A percentile compares a stretch with the other conserved stretches of the same genome.
Evolutionary conservation across 257 asterid species (phyloP).

Genomic region (Leptodermis oblonga): DNA sequence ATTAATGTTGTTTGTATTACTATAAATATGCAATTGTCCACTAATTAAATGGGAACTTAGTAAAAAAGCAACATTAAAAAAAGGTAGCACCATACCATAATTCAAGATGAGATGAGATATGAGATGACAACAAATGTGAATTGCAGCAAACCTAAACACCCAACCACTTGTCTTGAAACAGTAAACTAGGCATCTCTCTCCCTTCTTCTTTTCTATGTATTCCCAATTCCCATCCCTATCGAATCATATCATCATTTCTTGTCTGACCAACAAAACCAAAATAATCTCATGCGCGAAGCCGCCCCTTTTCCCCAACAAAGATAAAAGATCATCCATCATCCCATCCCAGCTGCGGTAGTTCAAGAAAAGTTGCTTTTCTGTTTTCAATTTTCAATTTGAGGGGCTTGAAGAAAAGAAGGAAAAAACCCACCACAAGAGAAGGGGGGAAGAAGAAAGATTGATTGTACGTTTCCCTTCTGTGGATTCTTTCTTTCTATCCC

Average conservation of each 20-base stretch:
- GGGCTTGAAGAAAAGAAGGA: conserved; percentile 10
- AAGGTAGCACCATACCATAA: conserved; percentile 1
- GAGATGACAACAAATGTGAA: too few species aligned
- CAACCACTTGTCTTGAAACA: conserved; percentile 20
- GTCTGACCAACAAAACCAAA: conserved; percentile 28
- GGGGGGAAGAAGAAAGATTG: not conserved
- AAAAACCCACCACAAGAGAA: not conserved
- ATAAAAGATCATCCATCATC: too few species aligned
- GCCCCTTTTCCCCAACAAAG: conserved; percentile 17
- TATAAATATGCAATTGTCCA: too few species aligned
- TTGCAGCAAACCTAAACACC: not conserved
- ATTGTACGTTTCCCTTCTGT: not conserved
- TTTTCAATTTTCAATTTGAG: not conserved
- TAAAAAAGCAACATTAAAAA: not conserved
- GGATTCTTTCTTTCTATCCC: conserved; percentile 3
- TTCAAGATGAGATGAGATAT: not conserved
- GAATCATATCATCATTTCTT: conserved; percentile 27
- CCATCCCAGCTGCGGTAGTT: not conserved
- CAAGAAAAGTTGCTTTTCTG: conserved; percentile 9
- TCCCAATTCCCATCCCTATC: conserved; percentile 11
- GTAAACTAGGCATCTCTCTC: conserved; percentile 17
- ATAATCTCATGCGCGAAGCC: conserved; percentile 32
- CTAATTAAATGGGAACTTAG: not conserved
- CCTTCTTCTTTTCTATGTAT: not conserved
- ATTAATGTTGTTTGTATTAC: too few species aligned